Evolutionary conservation across 1,284 basidiomycete genomes (phyloP).

Genomic region (Papiliotrema laurentii): DNA sequence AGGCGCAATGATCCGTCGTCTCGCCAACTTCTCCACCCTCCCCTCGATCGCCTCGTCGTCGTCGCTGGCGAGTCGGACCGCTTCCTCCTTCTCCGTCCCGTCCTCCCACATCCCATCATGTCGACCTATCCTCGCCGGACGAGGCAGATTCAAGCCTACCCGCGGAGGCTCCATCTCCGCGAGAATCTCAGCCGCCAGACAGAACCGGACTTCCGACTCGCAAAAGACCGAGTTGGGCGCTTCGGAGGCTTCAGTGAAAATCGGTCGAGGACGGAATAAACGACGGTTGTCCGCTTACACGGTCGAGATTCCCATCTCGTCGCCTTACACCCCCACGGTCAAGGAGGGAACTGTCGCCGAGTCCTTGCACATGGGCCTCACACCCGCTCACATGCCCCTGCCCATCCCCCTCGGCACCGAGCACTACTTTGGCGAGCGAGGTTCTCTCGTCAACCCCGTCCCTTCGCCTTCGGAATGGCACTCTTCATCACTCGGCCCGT

Average conservation of each 20-base stretch:
- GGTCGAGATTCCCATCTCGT: no score
- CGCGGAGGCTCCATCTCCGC: not conserved
- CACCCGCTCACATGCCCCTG: slow-evolving; percentile 25
- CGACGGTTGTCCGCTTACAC: not conserved
- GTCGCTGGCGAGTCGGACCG: not conserved
- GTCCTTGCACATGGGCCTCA: slow-evolving; percentile 19
- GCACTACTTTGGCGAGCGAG: not conserved
- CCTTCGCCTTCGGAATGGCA: not conserved
- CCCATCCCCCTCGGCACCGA: slow-evolving; percentile 19
- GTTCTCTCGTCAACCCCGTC: not conserved
- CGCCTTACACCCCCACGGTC: not conserved
- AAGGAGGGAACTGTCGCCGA: not conserved
- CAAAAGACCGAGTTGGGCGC: not conserved
- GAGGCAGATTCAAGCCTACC: not conserved
- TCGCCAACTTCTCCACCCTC: not conserved
- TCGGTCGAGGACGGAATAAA: not conserved
- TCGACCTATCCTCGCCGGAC: not conserved
- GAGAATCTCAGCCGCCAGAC: not conserved
- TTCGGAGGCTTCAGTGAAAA: not conserved
- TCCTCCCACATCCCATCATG: not conserved
- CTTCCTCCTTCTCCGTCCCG: not conserved
- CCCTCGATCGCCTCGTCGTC: not conserved
- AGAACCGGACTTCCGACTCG: not conserved
- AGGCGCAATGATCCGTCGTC: not conserved
- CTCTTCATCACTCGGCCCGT: not conserved